Evolutionary conservation across 805 yeast genomes (phyloP).

Genomic region (Kluyveromyces siamensis): DNA sequence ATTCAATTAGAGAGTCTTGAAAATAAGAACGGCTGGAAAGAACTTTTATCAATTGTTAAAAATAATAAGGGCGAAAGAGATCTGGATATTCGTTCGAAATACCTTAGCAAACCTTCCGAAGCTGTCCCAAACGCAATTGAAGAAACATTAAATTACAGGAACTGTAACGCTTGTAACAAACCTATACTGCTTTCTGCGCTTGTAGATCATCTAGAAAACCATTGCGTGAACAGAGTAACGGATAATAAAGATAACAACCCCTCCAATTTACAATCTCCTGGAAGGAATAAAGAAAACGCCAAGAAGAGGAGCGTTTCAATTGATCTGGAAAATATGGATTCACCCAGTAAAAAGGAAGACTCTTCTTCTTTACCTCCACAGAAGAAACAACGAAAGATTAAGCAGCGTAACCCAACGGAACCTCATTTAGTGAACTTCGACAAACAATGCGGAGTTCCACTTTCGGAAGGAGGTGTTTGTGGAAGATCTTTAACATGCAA

Average conservation of each 20-base stretch:
- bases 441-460: constrained; percentile 90
- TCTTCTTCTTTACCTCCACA: constrained; percentile 13
- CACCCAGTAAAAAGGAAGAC: constrained; percentile 14
- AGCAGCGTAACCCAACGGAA: constrained; percentile 57
- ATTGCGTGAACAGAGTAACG: constrained; percentile 11
- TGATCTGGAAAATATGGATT: neutral
- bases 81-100: constrained; percentile 8
- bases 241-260: constrained; percentile 6
- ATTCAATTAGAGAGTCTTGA: constrained; percentile 4
- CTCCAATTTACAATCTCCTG: constrained; percentile 5
- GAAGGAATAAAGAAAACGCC: constrained; percentile 4
- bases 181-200: constrained; percentile 21
- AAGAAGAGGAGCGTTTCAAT: constrained; percentile 2
- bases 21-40: constrained; percentile 15
- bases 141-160: constrained; percentile 16
- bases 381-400: constrained; percentile 33
- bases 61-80: constrained; percentile 5
- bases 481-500: constrained; percentile 95
- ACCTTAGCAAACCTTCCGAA: constrained; percentile 18
- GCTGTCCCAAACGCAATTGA: constrained; percentile 16
- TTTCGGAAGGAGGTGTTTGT: constrained; percentile 92
- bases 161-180: constrained; percentile 26
- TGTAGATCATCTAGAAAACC: constrained; percentile 23
- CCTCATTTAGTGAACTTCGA: constrained; percentile 72
- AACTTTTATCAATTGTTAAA: constrained; percentile 12